Base-by-base conservation (phyloP, 495 filamentous ascomycete genomes). In the Saxispiralis lemnorum region DNA sequence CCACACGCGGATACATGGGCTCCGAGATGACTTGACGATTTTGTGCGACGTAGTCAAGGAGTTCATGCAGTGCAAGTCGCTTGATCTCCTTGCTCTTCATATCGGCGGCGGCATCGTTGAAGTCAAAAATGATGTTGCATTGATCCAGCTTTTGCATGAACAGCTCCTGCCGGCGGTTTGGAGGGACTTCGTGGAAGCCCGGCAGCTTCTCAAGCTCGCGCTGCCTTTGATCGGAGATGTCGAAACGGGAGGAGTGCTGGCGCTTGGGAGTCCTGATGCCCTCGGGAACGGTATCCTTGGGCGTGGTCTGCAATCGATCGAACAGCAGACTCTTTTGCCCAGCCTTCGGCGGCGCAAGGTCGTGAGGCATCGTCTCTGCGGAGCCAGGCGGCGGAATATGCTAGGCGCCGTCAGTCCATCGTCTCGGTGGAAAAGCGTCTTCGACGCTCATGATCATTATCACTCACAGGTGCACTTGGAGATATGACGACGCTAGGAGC, bases 71-170 rank as follows among this genome's bases (percentile, higher is more conserved):
- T 37, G 89, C 92, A 56, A 99, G 64, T 52, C 89, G 75, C 70
- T 99, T 99, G 69, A 99, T 95, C 64, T 99, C 89, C 62, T 99
- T 99, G n/a, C 88, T 93, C 60, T 96, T 96, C 88, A 96, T 96
- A 55, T 99, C 89, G 41, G 78, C 87, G 47, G 83, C 92, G 32
- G 92, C 85, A 57, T 99, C 89, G 61, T 95, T 99, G 66, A 99
- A 99, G 62, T 99, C 89, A 56, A 99, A 99, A 52, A 99, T 99
- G 63, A 99, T 92, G 57, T 99, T 99, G 68, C 89, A 99, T 62
- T 99, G 89, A 56, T 96, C 89, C 55, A 99, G 92, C 71, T 99
- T 99, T 60, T 96, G 86, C 88, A 99, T 94, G 66, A 99, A 99
- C 14, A 99, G 72, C 35, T 96, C 89, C 65, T 99, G 88, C 41